Percentiles rank a stretch among this genome's conserved stretches.
phyloP scores from a whole-genome alignment of 345 rosid species.

The Chamaenerion angustifolium region DNA sequence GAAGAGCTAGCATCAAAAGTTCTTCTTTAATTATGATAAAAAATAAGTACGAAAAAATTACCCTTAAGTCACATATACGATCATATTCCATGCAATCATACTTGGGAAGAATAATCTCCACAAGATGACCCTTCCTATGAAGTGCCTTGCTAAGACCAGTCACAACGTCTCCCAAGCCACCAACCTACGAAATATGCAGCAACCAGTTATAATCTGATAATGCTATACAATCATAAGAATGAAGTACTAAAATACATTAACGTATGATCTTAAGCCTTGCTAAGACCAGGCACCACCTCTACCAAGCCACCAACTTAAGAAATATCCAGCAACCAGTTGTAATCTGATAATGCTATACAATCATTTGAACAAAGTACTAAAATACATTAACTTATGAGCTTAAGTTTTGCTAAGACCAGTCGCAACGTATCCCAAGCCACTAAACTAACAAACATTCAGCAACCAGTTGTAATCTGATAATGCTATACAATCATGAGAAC shows the following conservation, averaged over 20 bases:
- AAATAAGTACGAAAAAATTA: slow-evolving; percentile 13
- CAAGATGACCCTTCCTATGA: slow-evolving; percentile 87
- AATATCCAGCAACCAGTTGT: no score
- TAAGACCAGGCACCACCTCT: no score
- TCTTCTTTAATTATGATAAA: no score
- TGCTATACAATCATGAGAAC: not conserved
- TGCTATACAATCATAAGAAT: not conserved
- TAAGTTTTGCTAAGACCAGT: slow-evolving; percentile 91
- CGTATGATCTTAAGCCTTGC: no score
- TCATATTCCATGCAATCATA: slow-evolving; percentile 93
- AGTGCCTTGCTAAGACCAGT: slow-evolving; percentile 89
- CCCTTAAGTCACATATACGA: slow-evolving; percentile 56
- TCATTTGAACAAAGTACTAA: no score
- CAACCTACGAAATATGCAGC: slow-evolving; percentile 44
- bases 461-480: slow-evolving; percentile 1
- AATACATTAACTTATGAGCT: no score
- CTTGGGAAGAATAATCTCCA: slow-evolving; percentile 86
- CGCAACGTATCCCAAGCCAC: slow-evolving; percentile 95
- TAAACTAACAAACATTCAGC: slow-evolving; percentile 42
- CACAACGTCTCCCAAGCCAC: slow-evolving; percentile 96
- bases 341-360: no score
- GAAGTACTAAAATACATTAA: no score
- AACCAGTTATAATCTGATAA: not conserved
- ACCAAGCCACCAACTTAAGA: no score
- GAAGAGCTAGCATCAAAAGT: no score